phyloP scores from a whole-genome alignment of 1,139 yeast genomes.

The Tardiomyces depauwii region DNA sequence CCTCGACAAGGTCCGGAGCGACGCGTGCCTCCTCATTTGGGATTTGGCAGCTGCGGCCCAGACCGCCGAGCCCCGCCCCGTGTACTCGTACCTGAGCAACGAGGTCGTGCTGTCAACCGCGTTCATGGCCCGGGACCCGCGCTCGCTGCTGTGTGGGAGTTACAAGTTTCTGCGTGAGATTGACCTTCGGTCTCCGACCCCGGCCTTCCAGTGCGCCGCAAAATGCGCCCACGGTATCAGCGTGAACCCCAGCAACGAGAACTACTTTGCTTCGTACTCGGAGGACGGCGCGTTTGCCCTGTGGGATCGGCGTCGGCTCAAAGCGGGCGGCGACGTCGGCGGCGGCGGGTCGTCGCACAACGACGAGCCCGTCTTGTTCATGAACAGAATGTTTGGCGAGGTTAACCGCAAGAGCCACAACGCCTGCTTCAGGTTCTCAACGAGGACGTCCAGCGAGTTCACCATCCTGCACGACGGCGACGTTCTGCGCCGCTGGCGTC shows the following conservation, averaged over 20 bases:
- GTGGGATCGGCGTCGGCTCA: constrained; percentile 74
- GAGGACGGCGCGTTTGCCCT: constrained; percentile 80
- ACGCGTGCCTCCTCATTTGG: constrained; percentile 71
- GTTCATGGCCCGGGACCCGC: constrained; percentile 52
- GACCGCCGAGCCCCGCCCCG: constrained; percentile 41
- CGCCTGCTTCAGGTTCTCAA: constrained; percentile 63
- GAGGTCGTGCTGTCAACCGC: constrained; percentile 63
- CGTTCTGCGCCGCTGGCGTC: constrained; percentile 69
- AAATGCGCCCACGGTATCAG: constrained; percentile 60
- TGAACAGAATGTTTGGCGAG: constrained; percentile 58
- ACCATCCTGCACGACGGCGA: constrained; percentile 74
- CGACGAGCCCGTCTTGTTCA: constrained; percentile 49
- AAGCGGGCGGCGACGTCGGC: constrained; percentile 17
- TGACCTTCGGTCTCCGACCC: constrained; percentile 51
- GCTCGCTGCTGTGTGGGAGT: constrained; percentile 57
- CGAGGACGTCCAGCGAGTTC: constrained; percentile 59
- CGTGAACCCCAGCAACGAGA: constrained; percentile 54
- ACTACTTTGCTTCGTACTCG: constrained; percentile 60
- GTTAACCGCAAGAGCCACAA: constrained; percentile 47
- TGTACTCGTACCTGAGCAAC: constrained; percentile 53
- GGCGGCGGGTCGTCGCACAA: constrained; percentile 3
- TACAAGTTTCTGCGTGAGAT: constrained; percentile 69
- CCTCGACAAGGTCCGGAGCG: constrained; percentile 69
- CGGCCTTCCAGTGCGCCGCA: constrained; percentile 65
- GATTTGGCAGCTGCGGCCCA: constrained; percentile 38